Conservation (phyloP, 345 rosid species). For the Atalantia buxifolia region DNA sequence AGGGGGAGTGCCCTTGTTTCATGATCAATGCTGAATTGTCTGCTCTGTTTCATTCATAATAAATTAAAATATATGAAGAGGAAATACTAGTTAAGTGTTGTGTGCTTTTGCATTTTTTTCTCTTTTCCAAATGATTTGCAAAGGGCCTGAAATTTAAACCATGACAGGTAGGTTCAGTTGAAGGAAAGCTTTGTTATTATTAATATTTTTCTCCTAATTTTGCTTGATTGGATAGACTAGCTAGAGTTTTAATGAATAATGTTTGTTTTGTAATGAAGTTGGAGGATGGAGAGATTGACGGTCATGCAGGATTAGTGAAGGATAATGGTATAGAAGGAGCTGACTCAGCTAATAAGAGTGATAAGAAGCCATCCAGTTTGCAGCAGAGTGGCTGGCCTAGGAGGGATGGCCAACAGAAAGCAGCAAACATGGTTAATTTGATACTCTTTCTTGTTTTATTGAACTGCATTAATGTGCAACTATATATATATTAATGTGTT, state of each 20-base stretch:
- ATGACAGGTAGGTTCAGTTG: background rate
- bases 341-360: constrained; percentile 27
- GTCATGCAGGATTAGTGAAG: constrained; percentile 30
- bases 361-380: constrained; percentile 31
- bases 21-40: background rate
- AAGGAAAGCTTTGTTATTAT: background rate
- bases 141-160: background rate
- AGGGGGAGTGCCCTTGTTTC: background rate
- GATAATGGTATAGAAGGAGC: constrained; percentile 31
- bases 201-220: background rate
- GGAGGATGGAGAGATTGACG: constrained; percentile 66
- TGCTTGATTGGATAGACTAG: background rate
- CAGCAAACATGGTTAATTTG: constrained; percentile 41
- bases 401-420: constrained; percentile 58
- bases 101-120: background rate
- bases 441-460: background rate
- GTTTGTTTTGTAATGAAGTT: constrained; percentile 37
- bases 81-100: too few species aligned
- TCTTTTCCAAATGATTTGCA: background rate
- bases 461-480: background rate
- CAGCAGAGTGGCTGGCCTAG: constrained; percentile 48
- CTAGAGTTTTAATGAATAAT: background rate
- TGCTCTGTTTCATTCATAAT: background rate
- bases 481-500: background rate
- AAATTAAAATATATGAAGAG: background rate